A percentile compares a stretch with the other conserved stretches of the same genome.
phyloP scores from a whole-genome alignment of 2,329 filamentous ascomycete species.

The Phialocephala sp. region DNA sequence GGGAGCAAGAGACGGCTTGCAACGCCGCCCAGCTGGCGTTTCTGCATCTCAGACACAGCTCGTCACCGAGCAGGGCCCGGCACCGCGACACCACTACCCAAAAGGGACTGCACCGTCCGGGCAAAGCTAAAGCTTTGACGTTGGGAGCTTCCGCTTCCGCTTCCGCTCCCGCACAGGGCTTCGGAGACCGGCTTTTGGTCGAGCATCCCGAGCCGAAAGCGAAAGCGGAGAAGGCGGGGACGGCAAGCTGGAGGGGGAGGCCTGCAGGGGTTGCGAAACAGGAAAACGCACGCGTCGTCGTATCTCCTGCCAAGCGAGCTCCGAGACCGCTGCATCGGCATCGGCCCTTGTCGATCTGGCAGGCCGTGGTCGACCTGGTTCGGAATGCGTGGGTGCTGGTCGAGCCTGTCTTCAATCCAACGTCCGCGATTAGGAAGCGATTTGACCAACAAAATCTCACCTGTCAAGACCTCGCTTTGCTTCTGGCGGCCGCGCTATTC shows the following conservation, averaged over 20 bases:
- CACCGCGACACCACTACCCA: not conserved
- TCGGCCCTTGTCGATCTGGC: slow-evolving; percentile 16
- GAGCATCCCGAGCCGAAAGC: slow-evolving; percentile 20
- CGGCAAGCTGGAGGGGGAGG: slow-evolving; percentile 9
- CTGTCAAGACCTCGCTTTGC: slow-evolving; percentile 38
- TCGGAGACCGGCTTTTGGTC: slow-evolving; percentile 22
- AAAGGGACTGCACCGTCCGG: not conserved
- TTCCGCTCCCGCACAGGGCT: not conserved
- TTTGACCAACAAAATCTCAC: slow-evolving; percentile 37
- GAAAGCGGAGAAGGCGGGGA: slow-evolving; percentile 16
- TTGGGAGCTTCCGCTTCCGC: not conserved
- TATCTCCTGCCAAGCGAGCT: slow-evolving; percentile 16
- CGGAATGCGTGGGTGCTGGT: slow-evolving; percentile 43
- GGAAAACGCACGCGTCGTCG: no score
- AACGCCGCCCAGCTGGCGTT: slow-evolving; percentile 78
- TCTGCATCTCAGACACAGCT: slow-evolving; percentile 47
- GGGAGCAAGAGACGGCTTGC: slow-evolving; percentile 45
- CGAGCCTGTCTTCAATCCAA: slow-evolving; percentile 47
- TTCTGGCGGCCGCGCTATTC: slow-evolving; percentile 41
- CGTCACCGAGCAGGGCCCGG: slow-evolving; percentile 12
- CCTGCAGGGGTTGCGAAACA: no score
- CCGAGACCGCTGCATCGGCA: slow-evolving; percentile 14
- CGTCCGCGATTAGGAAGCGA: slow-evolving; percentile 29
- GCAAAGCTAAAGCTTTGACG: no score
- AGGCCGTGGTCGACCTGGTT: slow-evolving; percentile 21